Conservation (phyloP, 2,329 filamentous ascomycete species). For the Penicillium verrucosum region DNA sequence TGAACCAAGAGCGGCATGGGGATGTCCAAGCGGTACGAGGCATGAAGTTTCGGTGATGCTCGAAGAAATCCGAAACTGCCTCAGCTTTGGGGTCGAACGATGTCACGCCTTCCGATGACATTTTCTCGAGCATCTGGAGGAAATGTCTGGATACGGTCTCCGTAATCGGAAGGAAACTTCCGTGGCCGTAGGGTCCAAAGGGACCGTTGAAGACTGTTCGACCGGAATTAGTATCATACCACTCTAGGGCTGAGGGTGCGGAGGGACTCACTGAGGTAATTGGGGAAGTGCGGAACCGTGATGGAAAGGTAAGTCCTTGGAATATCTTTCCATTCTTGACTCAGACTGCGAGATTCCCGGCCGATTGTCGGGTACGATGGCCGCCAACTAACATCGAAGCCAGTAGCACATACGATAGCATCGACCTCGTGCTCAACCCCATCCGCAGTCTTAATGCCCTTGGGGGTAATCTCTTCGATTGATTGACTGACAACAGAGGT, state of each 20-base stretch:
- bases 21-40: conserved; percentile 16
- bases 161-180: conserved; percentile 26
- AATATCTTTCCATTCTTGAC: conserved; percentile 10
- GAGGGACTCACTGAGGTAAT: conserved; percentile 22
- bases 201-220: conserved; percentile 20
- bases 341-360: background rate
- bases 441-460: conserved; percentile 30
- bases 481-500: conserved; percentile 41
- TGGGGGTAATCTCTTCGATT: conserved; percentile 37
- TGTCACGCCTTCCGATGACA: conserved; percentile 14
- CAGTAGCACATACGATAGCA: conserved; percentile 17
- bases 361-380: conserved; percentile 6
- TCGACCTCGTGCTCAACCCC: conserved; percentile 18
- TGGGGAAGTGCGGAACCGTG: conserved; percentile 22
- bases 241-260: background rate
- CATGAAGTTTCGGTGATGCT: conserved; percentile 11
- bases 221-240: background rate
- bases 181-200: conserved; percentile 26
- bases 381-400: conserved; percentile 8
- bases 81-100: conserved; percentile 11
- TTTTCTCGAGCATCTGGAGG: conserved; percentile 25
- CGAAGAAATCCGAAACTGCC: conserved; percentile 11
- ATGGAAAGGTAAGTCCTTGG: conserved; percentile 19
- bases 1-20: conserved; percentile 20
- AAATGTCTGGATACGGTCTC: conserved; percentile 23